Conservation (phyloP, 768 basidiomycete species). For the Pisolithus sp. region DNA sequence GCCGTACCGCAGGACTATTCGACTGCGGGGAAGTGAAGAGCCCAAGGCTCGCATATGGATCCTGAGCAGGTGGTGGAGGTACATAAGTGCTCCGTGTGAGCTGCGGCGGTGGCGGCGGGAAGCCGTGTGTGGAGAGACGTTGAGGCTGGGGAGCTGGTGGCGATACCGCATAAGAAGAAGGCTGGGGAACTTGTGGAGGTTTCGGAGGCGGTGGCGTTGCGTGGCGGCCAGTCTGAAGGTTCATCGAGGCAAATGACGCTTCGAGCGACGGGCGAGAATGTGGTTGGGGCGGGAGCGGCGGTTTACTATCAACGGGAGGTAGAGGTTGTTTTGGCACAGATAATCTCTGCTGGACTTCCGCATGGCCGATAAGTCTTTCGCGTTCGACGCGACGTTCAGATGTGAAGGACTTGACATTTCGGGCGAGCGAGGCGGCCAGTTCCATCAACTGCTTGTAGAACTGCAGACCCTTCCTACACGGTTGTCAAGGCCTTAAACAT, state of each 20-base stretch:
- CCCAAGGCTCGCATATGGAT: constrained; percentile 33
- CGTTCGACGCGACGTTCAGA: constrained; percentile 62
- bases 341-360: constrained; percentile 67
- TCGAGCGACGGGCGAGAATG: constrained; percentile 37
- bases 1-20: neutral
- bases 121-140: constrained; percentile 12
- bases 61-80: constrained; percentile 15
- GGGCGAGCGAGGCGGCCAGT: constrained; percentile 50
- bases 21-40: constrained; percentile 20
- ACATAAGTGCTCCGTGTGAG: constrained; percentile 21
- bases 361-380: constrained; percentile 55
- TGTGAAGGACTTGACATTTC: constrained; percentile 58
- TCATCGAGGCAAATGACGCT: constrained; percentile 54
- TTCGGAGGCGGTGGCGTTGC: constrained; percentile 22
- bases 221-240: constrained; percentile 28
- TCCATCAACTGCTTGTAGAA: constrained; percentile 82
- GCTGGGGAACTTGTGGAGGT: constrained; percentile 22
- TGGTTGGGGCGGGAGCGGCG: constrained; percentile 41
- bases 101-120: constrained; percentile 20
- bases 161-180: constrained; percentile 18
- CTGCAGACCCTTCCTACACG: constrained; percentile 71
- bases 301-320: constrained; percentile 41
- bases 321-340: constrained; percentile 35
- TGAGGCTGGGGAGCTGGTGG: constrained; percentile 12
- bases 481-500: constrained; percentile 5